Percentiles rank a stretch among this genome's conserved stretches.
Evolutionary conservation across 805 yeast genomes (phyloP).

Genomic region (Pichia californica): DNA sequence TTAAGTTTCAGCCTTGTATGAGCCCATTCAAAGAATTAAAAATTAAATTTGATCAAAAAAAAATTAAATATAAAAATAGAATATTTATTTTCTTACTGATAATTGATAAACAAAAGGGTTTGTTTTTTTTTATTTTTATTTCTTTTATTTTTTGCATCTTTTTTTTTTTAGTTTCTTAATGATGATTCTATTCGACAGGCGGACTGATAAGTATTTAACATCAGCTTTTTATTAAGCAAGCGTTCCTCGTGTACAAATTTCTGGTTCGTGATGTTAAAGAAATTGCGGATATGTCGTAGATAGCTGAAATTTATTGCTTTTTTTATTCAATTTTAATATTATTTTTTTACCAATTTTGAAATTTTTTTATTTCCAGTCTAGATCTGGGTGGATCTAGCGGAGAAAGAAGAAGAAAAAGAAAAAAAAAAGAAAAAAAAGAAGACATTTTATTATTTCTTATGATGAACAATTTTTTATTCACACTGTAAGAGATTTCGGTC

Average conservation of each 20-base stretch:
- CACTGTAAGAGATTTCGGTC: conserved; percentile 44
- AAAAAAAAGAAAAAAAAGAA: conserved; percentile 24
- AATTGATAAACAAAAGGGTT: conserved; percentile 1
- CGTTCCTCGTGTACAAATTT: conserved; percentile 46
- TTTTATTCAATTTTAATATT: background rate
- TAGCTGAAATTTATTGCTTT: conserved; percentile 23
- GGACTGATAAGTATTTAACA: conserved; percentile 36
- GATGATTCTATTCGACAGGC: conserved; percentile 42
- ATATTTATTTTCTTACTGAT: too few species aligned
- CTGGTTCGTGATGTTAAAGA: conserved; percentile 36
- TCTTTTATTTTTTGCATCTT: background rate
- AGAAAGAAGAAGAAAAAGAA: conserved; percentile 9
- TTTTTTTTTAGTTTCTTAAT: conserved; percentile 11
- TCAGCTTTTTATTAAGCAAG: conserved; percentile 39
- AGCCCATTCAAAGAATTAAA: conserved; percentile 22
- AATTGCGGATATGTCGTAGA: conserved; percentile 47
- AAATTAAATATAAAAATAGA: too few species aligned
- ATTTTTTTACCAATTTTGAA: background rate
- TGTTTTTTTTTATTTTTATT: background rate
- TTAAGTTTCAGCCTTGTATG: conserved; percentile 63
- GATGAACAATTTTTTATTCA: conserved; percentile 39
- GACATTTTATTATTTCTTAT: conserved; percentile 10
- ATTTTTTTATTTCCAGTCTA: conserved; percentile 2
- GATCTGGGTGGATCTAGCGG: conserved; percentile 12
- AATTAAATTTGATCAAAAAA: background rate